Evolutionary conservation across 345 rosid species (phyloP).

Genomic region (Eucalyptus guilfoylei): DNA sequence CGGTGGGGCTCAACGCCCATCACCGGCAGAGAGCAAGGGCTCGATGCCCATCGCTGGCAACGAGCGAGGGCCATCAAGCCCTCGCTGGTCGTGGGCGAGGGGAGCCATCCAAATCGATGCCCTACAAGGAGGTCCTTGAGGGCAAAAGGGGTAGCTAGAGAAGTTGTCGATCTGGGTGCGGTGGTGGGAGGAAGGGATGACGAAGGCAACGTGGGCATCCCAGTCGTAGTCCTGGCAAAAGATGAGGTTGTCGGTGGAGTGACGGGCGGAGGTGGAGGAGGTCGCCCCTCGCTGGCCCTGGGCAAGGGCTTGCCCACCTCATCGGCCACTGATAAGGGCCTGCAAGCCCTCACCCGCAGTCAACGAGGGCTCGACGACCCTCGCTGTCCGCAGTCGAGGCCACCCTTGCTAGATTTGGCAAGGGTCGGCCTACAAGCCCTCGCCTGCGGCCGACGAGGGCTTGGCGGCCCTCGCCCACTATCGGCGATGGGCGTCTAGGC

Average conservation of each 20-base stretch:
- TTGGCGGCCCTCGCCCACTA: accelerated
- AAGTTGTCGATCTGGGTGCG: too few relatives aligned
- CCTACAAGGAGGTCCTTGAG: too few relatives aligned
- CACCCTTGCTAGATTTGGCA: too few relatives aligned
- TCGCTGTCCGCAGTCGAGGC: accelerated
- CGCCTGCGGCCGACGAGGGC: accelerated
- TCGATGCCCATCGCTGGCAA: accelerated
- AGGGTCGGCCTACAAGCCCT: too few relatives aligned
- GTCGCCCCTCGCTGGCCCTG: accelerated
- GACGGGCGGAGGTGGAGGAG: accelerated
- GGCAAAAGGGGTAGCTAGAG: accelerated
- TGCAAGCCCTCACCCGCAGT: accelerated
- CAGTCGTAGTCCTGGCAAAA: accelerated
- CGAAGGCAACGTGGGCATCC: accelerated
- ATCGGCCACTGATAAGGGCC: too few relatives aligned
- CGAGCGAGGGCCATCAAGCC: accelerated
- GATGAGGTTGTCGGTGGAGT: accelerated
- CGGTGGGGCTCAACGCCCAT: accelerated
- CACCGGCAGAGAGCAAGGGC: too few relatives aligned
- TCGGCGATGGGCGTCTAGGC: too few relatives aligned
- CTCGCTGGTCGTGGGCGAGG: accelerated
- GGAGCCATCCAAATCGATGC: too few relatives aligned
- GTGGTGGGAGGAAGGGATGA: too few relatives aligned
- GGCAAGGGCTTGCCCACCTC: too few relatives aligned
- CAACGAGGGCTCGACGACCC: accelerated